A percentile compares a stretch with the other conserved stretches of the same genome.
phyloP scores from a whole-genome alignment of 768 basidiomycete species.

The Dacryopinax primogenitus region DNA sequence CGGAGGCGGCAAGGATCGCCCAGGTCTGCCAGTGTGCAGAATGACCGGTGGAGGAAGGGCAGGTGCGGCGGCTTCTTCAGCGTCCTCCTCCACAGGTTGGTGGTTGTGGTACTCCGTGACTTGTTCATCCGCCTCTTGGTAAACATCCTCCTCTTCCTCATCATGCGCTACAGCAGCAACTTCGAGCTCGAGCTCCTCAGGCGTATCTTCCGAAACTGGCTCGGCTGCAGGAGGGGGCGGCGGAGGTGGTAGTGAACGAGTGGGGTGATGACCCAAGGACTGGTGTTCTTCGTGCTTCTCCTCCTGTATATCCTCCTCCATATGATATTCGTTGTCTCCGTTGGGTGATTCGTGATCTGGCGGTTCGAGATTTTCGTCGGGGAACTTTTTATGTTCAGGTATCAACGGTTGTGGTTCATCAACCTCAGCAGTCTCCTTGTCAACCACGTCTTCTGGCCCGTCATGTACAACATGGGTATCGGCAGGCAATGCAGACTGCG shows the following conservation, averaged over 20 bases:
- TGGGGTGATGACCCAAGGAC: constrained; percentile 11
- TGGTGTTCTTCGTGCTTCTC: constrained; percentile 14
- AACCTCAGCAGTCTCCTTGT: neutral
- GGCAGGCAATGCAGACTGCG: neutral
- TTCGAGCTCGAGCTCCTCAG: neutral
- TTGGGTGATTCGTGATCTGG: neutral
- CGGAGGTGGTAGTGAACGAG: constrained; percentile 15
- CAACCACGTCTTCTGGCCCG: neutral
- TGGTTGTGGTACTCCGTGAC: constrained; percentile 20
- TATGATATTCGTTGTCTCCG: constrained; percentile 10
- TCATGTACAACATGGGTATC: neutral
- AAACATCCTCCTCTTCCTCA: neutral
- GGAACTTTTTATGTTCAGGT: neutral
- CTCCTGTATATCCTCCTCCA: neutral
- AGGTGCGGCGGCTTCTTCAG: neutral
- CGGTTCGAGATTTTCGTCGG: neutral
- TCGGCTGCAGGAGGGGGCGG: neutral
- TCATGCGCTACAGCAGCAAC: neutral
- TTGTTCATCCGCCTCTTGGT: too few species aligned
- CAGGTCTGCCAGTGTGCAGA: neutral
- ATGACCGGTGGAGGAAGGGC: neutral
- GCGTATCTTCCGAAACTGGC: neutral
- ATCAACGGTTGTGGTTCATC: neutral
- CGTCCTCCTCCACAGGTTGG: neutral
- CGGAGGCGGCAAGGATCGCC: constrained; percentile 26